Conservation (phyloP, 1,284 basidiomycete genomes). For the Vanrija sp. region DNA sequence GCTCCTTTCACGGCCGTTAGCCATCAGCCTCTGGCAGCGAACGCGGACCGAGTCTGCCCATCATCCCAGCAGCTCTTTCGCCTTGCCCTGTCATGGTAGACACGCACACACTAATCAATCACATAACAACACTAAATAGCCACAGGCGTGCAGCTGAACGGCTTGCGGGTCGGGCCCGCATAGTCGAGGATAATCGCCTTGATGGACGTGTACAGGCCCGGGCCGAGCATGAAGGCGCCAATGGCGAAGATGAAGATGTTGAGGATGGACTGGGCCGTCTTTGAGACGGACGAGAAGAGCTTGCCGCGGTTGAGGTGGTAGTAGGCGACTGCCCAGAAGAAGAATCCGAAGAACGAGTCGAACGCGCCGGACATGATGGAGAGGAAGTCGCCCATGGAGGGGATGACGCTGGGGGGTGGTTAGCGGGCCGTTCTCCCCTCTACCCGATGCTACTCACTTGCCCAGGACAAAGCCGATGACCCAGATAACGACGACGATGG, state of each 20-base stretch:
- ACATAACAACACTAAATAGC: too few relatives aligned
- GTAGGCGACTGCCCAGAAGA: slow-evolving; percentile 53
- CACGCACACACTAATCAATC: too few relatives aligned
- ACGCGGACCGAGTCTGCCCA: too few relatives aligned
- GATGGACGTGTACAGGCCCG: slow-evolving; percentile 52
- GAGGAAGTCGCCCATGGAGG: slow-evolving; percentile 53
- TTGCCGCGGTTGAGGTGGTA: slow-evolving; percentile 47
- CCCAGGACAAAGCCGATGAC: slow-evolving; percentile 60
- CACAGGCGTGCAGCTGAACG: slow-evolving; percentile 19
- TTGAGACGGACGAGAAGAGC: slow-evolving; percentile 28
- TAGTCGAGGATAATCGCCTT: slow-evolving; percentile 50
- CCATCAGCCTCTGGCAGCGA: too few relatives aligned
- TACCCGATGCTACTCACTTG: slow-evolving; percentile 36
- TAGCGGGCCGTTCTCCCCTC: not conserved
- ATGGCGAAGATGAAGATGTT: slow-evolving; percentile 48
- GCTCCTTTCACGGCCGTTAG: too few relatives aligned
- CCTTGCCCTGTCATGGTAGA: too few relatives aligned
- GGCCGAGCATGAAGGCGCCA: slow-evolving; percentile 51
- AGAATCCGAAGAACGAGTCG: slow-evolving; percentile 44
- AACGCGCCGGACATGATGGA: slow-evolving; percentile 44
- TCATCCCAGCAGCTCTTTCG: too few relatives aligned
- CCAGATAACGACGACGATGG: slow-evolving; percentile 59
- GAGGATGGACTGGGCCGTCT: slow-evolving; percentile 32
- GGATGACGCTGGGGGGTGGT: slow-evolving; percentile 26
- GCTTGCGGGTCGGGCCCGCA: slow-evolving; percentile 16